These are phyloP conservation scores for Tetracladium marchalianum DNA, from an alignment of 495 filamentous ascomycete species.

Conservation along the genomic window DNA sequence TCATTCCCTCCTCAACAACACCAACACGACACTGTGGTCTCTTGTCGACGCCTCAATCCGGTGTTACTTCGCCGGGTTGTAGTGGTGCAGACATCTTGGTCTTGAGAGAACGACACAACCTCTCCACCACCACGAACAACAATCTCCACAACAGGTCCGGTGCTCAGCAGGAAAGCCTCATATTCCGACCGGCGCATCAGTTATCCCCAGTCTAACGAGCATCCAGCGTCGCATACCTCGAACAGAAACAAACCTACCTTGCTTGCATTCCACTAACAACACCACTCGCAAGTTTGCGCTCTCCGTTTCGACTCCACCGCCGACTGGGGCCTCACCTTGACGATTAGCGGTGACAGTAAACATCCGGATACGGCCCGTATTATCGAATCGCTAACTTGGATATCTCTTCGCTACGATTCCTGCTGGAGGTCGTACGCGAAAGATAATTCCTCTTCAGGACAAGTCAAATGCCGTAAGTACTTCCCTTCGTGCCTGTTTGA, in stretches of 20 bases:
- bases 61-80: neutral
- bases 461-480: slow-evolving; percentile 12
- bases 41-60: too few relatives aligned
- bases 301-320: neutral
- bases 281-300: neutral
- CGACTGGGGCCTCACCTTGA: neutral
- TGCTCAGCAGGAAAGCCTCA: too few relatives aligned
- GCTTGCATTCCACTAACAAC: neutral
- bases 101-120: neutral
- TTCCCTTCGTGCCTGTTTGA: neutral
- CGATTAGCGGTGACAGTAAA: neutral
- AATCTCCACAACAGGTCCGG: too few relatives aligned
- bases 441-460: slow-evolving; percentile 11
- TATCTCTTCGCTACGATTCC: slow-evolving; percentile 12
- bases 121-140: too few relatives aligned
- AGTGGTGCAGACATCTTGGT: neutral
- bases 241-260: neutral
- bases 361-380: too few relatives aligned
- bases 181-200: too few relatives aligned
- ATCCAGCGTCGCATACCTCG: neutral
- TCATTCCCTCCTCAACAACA: neutral
- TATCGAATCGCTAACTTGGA: neutral
- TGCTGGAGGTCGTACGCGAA: slow-evolving; percentile 4
- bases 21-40: neutral
- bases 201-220: too few relatives aligned